These are phyloP conservation scores for Pelargonium australe DNA, from an alignment of 441 rosid genomes.

Conservation along the genomic window DNA sequence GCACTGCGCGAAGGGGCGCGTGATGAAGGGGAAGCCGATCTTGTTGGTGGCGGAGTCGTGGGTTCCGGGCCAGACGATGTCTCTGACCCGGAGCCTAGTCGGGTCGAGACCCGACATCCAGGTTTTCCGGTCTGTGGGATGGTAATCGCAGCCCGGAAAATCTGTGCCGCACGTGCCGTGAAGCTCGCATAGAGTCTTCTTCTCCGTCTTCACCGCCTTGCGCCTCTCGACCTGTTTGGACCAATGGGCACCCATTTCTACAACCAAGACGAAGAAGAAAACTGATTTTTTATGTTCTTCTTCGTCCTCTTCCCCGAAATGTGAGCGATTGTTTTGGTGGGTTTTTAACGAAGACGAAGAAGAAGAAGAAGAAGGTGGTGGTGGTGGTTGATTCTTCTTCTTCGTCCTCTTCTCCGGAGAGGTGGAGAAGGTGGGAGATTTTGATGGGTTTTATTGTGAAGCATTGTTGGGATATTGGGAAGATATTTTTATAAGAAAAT, in stretches of 20 bases:
- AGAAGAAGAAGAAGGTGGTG: constrained; percentile 21
- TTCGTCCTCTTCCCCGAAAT: too few relatives aligned
- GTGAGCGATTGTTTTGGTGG: too few relatives aligned
- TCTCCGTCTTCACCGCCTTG: constrained; percentile 45
- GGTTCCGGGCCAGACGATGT: constrained; percentile 91
- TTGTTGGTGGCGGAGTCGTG: constrained; percentile 94
- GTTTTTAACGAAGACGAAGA: background rate
- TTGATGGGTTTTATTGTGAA: background rate
- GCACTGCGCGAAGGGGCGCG: constrained; percentile 85
- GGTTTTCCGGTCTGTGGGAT: constrained; percentile 53
- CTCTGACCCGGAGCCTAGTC: constrained; percentile 48
- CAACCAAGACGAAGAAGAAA: constrained; percentile 16
- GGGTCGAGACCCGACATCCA: constrained; percentile 73
- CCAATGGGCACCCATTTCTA: constrained; percentile 50
- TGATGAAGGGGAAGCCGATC: constrained; percentile 36
- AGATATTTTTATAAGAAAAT: background rate
- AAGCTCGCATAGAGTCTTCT: constrained; percentile 49
- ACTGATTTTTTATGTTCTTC: too few relatives aligned
- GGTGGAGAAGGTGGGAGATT: background rate
- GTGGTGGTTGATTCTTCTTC: background rate
- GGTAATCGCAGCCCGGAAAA: constrained; percentile 64
- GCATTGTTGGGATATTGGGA: background rate
- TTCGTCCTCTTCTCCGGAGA: constrained; percentile 11
- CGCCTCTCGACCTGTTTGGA: constrained; percentile 56
- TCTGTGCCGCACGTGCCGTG: constrained; percentile 31